Evolutionary conservation across 495 filamentous ascomycete genomes (phyloP).

Genomic region (Podospora anserina): DNA sequence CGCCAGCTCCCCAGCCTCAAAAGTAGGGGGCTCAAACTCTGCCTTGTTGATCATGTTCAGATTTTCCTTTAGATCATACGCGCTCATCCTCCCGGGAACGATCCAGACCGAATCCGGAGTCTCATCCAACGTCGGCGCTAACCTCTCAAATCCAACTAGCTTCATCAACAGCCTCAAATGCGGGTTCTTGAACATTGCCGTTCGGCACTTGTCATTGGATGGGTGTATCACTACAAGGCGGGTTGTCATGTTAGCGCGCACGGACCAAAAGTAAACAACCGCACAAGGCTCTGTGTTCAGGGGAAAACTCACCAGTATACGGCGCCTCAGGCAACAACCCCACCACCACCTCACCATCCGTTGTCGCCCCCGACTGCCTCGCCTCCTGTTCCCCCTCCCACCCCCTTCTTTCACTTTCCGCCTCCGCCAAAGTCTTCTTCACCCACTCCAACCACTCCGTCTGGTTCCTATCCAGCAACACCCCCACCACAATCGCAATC

Average conservation of each 20-base stretch:
- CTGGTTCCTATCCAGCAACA: constrained; percentile 72
- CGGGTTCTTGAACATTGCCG: constrained; percentile 83
- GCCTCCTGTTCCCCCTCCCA: constrained; percentile 75
- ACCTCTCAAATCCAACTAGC: constrained; percentile 65
- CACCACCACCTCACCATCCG: constrained; percentile 32
- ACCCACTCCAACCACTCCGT: constrained; percentile 77
- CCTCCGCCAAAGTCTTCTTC: constrained; percentile 62
- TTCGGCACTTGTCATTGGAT: constrained; percentile 63
- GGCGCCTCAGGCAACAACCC: constrained; percentile 35
- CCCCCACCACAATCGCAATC: constrained; percentile 72
- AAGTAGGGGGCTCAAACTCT: constrained; percentile 67
- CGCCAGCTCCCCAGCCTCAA: constrained; percentile 67
- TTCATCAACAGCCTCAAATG: constrained; percentile 84
- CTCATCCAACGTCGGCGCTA: constrained; percentile 64
- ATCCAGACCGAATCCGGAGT: constrained; percentile 71
- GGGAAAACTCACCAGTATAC: constrained; percentile 39
- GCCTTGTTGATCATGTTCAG: constrained; percentile 62
- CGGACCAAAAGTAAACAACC: neutral
- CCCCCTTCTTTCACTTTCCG: constrained; percentile 67
- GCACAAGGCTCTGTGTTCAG: neutral
- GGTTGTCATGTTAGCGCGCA: neutral
- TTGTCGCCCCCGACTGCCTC: constrained; percentile 23
- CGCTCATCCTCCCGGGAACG: constrained; percentile 63
- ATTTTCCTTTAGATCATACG: constrained; percentile 59
- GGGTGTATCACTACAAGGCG: constrained; percentile 56